These are phyloP conservation scores for Pythium aphanidermatum DNA, from an alignment of 352 stramenopile species.

Conservation along the genomic window DNA sequence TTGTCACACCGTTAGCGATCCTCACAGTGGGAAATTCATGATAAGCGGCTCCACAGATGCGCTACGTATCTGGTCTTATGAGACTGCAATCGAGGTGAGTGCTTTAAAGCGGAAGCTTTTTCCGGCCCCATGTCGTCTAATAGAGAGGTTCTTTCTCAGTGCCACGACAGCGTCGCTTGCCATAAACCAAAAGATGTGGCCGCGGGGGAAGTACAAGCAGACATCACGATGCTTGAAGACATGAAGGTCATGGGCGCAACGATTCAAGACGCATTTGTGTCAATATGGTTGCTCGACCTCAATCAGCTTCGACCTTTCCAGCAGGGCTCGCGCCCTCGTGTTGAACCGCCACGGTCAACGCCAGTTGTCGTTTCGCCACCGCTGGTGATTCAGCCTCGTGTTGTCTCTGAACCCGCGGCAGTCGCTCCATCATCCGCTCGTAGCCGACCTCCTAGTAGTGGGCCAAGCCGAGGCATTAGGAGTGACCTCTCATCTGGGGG, in stretches of 20 bases:
- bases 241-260: conserved; percentile 81
- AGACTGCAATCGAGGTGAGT: conserved; percentile 67
- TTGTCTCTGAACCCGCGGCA: background rate
- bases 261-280: conserved; percentile 78
- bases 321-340: conserved; percentile 2
- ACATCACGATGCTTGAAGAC: conserved; percentile 75
- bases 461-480: background rate
- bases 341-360: conserved; percentile 4
- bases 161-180: conserved; percentile 65
- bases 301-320: conserved; percentile 66
- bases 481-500: background rate
- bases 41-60: conserved; percentile 71
- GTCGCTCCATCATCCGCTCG: background rate
- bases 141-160: conserved; percentile 25
- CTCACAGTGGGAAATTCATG: conserved; percentile 74
- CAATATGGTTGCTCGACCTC: conserved; percentile 73
- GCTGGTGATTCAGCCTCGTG: conserved; percentile 9
- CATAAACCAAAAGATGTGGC: conserved; percentile 49
- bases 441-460: conserved; percentile 8
- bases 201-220: conserved; percentile 45
- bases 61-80: conserved; percentile 81
- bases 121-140: background rate
- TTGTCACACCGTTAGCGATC: conserved; percentile 68
- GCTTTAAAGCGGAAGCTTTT: background rate
- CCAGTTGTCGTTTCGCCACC: conserved; percentile 11